These are phyloP conservation scores for Inga laurina DNA, from an alignment of 306 rosid genomes.

Conservation along the genomic window DNA sequence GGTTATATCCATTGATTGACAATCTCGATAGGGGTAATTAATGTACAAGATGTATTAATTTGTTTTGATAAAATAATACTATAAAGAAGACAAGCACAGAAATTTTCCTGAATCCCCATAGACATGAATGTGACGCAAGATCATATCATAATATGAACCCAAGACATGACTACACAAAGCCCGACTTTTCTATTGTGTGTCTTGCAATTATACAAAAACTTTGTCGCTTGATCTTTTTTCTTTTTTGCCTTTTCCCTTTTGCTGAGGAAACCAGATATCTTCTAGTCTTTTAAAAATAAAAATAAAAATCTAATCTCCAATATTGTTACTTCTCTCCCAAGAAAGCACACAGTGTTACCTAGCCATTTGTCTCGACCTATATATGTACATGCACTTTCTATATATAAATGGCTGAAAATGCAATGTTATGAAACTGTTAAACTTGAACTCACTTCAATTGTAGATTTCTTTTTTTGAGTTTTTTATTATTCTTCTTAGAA, in stretches of 20 bases:
- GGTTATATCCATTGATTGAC: background rate
- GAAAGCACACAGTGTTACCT: conserved; percentile 8
- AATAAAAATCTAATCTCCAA: conserved; percentile 7
- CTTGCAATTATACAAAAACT: conserved; percentile 44
- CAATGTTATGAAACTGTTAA: background rate
- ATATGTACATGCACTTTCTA: background rate
- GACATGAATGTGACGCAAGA: conserved; percentile 35
- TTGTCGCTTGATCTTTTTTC: background rate
- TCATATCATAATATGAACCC: conserved; percentile 19
- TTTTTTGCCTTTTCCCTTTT: conserved; percentile 3
- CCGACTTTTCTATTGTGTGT: conserved; percentile 16
- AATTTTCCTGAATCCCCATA: background rate
- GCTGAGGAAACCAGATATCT: conserved; percentile 6
- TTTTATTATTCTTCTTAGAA: background rate
- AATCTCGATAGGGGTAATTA: background rate
- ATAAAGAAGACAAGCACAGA: background rate
- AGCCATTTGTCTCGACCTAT: background rate
- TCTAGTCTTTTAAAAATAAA: conserved; percentile 16
- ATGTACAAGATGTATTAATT: background rate
- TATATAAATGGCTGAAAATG: background rate
- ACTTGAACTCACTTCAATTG: background rate
- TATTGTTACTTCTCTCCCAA: conserved; percentile 17
- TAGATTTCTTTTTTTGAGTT: background rate
- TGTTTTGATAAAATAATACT: background rate
- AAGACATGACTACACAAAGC: conserved; percentile 37